Evolutionary conservation across 768 basidiomycete genomes (phyloP).

Genomic region (Boletellus ananiceps): DNA sequence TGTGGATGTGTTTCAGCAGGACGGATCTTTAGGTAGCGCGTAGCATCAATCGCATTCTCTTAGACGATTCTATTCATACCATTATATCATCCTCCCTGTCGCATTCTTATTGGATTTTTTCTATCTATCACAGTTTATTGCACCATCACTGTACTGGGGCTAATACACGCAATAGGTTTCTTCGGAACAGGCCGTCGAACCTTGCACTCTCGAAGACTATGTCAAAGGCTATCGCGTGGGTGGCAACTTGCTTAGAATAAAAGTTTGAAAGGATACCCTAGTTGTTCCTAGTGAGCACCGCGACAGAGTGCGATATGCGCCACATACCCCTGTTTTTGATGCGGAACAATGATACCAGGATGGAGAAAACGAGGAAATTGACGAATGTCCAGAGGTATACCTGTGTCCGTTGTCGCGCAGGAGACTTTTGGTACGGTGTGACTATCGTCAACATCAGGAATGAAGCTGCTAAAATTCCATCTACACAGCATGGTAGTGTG

Average conservation of each 20-base stretch:
- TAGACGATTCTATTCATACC: constrained; percentile 12
- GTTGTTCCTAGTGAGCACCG: constrained; percentile 1
- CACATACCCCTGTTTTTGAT: constrained; percentile 82
- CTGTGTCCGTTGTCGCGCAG: constrained; percentile 74
- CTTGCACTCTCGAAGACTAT: background rate
- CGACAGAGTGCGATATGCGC: constrained; percentile 1
- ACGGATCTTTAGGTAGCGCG: constrained; percentile 24
- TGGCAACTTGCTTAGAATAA: constrained; percentile 44
- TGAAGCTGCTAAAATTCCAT: constrained; percentile 74
- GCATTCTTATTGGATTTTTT: constrained; percentile 17
- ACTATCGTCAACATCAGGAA: constrained; percentile 79
- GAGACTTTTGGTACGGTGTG: constrained; percentile 71
- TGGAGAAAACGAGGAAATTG: constrained; percentile 78
- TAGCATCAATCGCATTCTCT: background rate
- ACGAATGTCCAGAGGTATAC: constrained; percentile 87
- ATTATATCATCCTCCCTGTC: constrained; percentile 16
- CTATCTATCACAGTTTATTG: constrained; percentile 21
- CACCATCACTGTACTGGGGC: constrained; percentile 1
- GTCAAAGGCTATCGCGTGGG: too few relatives aligned
- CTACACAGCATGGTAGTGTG: constrained; percentile 37
- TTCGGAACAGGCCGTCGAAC: background rate
- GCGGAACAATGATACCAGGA: constrained; percentile 82
- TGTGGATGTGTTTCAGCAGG: constrained; percentile 83
- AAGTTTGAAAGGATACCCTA: constrained; percentile 80
- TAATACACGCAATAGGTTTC: constrained; percentile 1